phyloP scores from a whole-genome alignment of 768 basidiomycete species.

The Pleurotus cornucopiae region DNA sequence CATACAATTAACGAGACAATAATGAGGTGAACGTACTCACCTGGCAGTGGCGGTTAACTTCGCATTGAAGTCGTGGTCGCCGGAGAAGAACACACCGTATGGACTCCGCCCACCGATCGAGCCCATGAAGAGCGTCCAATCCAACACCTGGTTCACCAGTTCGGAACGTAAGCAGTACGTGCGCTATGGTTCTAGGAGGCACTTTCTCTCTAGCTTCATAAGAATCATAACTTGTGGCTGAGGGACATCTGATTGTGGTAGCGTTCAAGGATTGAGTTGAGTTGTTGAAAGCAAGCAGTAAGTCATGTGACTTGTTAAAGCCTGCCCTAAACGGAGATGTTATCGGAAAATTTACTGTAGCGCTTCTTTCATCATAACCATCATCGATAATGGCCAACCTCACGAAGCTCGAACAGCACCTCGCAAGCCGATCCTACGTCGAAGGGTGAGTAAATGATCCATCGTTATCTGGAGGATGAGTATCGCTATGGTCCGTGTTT shows the following conservation, averaged over 20 bases:
- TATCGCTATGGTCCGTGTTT: slow-evolving; percentile 94
- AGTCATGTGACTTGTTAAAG: neutral
- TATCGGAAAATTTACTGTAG: slow-evolving; percentile 10
- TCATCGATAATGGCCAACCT: slow-evolving; percentile 56
- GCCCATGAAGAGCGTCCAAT: no score
- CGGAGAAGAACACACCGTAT: no score
- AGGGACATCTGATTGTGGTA: neutral
- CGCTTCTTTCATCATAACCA: slow-evolving; percentile 23
- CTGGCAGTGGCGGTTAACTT: no score
- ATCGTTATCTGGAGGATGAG: slow-evolving; percentile 51
- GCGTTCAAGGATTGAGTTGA: neutral
- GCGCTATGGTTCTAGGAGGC: no score
- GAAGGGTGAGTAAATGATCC: slow-evolving; percentile 65
- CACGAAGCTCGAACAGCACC: slow-evolving; percentile 78
- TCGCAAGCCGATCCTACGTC: slow-evolving; percentile 82
- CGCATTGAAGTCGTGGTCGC: no score
- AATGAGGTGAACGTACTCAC: no score
- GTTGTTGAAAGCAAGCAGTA: neutral
- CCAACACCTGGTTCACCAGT: no score
- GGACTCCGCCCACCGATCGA: no score
- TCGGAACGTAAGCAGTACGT: no score
- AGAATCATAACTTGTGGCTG: no score
- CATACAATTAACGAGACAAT: no score
- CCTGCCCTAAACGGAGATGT: slow-evolving; percentile 22
- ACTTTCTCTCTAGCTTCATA: no score